A percentile compares a stretch with the other conserved stretches of the same genome.
Evolutionary conservation across 495 filamentous ascomycete genomes (phyloP).

Genomic region (Physcia stellaris): DNA sequence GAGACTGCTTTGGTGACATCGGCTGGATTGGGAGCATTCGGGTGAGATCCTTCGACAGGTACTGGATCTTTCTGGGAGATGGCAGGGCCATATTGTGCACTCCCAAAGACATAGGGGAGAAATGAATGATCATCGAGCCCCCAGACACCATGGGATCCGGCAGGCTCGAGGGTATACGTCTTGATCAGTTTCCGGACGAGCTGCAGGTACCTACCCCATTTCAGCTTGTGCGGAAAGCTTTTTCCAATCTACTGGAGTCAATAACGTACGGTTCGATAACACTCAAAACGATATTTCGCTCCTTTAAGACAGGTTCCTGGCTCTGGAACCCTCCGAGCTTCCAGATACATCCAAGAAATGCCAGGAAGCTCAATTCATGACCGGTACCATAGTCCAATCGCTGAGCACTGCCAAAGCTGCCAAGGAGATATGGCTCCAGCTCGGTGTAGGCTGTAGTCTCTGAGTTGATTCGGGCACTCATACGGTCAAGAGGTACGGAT

Average conservation of each 20-base stretch:
- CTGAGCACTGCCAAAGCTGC: constrained; percentile 77
- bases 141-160: constrained; percentile 93
- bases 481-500: constrained; percentile 40
- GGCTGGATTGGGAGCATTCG: constrained; percentile 53
- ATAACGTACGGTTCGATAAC: constrained; percentile 71
- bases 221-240: neutral
- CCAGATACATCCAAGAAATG: constrained; percentile 83
- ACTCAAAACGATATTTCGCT: constrained; percentile 65
- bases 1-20: constrained; percentile 50
- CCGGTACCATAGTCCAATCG: constrained; percentile 92
- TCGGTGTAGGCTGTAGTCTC: constrained; percentile 43
- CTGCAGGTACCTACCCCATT: constrained; percentile 51
- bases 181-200: constrained; percentile 73
- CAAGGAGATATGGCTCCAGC: constrained; percentile 66
- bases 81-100: constrained; percentile 68
- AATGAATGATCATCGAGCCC: constrained; percentile 98
- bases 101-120: constrained; percentile 87
- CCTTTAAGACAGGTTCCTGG: constrained; percentile 38
- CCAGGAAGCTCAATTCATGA: constrained; percentile 87
- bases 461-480: constrained; percentile 19
- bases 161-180: constrained; percentile 90
- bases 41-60: constrained; percentile 62
- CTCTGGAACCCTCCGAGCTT: constrained; percentile 64
- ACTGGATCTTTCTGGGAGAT: constrained; percentile 45
- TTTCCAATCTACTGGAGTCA: neutral